Evolutionary conservation across 352 stramenopile species (phyloP), one percentile per base, ranked within the genome.

Genomic region (Phytophthora fragariae): DNA sequence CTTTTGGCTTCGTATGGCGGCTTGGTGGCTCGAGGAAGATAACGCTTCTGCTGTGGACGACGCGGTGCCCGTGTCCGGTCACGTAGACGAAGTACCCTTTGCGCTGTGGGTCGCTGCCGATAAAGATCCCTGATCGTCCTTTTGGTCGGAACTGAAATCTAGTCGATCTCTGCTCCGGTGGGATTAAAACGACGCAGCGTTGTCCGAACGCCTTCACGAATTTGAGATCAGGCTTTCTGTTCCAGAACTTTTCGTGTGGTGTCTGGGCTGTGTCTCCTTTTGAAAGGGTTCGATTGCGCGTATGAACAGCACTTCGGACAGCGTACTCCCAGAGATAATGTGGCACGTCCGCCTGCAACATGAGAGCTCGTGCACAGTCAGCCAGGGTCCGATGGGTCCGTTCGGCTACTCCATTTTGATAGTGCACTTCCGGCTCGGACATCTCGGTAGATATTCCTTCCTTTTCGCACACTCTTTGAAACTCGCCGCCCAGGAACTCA

Each of bases 31-130:
- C 56, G 0, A 71, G 27, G 24, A 71, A 71, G 1, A 72, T 35
- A 11, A 72, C 57, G 35, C 65, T 67, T 19, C 65, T 11, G 21
- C 65, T 72, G 35, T 62, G 37, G 0, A 72, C 46, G 0, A 67
- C 65, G n/a, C 24, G 15, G 8, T 62, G 50, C 11, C 14, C 5
- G 2, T 29, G 49, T 4, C 52, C 52, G 7, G 57, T 60, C 0
- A 73, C 44, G 21, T 73, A 68, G 3, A 68, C 66, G n/a, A 73
- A 68, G 24, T 62, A 68, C 0, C 46, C 66, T 19, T 73, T 73
- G 1, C 66, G 29, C 29, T 59, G 58, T 4, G 58, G 59, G 24
- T 73, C 58, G 41, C 56, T 64, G 21, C 58, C 66, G 11, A 73
- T 39, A 35, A 69, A 68, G 5, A 65, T 31, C 1, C 54, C 59